phyloP scores from a whole-genome alignment of 2,329 filamentous ascomycete species.

The Nigrograna mackinnonii region DNA sequence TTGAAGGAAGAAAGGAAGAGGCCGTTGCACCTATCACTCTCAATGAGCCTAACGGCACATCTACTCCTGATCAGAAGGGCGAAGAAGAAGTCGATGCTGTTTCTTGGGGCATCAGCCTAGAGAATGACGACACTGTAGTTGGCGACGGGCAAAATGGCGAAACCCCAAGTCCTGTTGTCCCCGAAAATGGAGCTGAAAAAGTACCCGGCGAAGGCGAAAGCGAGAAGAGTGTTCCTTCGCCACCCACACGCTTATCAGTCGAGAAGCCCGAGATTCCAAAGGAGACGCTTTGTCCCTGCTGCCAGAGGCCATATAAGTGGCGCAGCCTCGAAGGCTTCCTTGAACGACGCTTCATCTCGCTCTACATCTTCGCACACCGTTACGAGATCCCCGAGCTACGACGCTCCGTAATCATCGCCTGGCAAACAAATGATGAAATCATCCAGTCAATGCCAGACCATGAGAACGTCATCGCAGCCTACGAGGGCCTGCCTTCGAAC shows the following conservation, averaged over 20 bases:
- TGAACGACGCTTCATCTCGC: slow-evolving; percentile 37
- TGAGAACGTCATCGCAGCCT: slow-evolving; percentile 39
- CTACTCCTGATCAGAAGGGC: slow-evolving; percentile 12
- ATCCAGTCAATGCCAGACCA: slow-evolving; percentile 41
- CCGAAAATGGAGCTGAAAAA: slow-evolving; percentile 28
- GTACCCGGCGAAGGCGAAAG: slow-evolving; percentile 31
- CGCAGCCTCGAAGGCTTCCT: slow-evolving; percentile 40
- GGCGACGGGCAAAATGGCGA: slow-evolving; percentile 15
- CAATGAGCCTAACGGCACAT: slow-evolving; percentile 17
- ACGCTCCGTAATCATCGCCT: slow-evolving; percentile 34
- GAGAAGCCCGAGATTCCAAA: slow-evolving; percentile 39
- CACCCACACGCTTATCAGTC: slow-evolving; percentile 27
- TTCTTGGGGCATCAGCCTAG: slow-evolving; percentile 38
- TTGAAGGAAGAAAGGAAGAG: slow-evolving; percentile 39
- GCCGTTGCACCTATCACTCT: slow-evolving; percentile 29
- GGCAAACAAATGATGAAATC: slow-evolving; percentile 41
- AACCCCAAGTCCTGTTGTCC: slow-evolving; percentile 1
- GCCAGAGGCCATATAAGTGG: slow-evolving; percentile 40
- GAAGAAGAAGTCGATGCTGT: slow-evolving; percentile 34
- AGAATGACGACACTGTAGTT: slow-evolving; percentile 28
- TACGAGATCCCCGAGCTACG: slow-evolving; percentile 37
- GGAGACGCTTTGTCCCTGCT: slow-evolving; percentile 39
- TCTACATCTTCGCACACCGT: slow-evolving; percentile 36
- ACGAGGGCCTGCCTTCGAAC: slow-evolving; percentile 31
- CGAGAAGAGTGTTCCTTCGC: slow-evolving; percentile 21